phyloP scores from a whole-genome alignment of 768 basidiomycete genomes.

The Lactifluus echinatus region DNA sequence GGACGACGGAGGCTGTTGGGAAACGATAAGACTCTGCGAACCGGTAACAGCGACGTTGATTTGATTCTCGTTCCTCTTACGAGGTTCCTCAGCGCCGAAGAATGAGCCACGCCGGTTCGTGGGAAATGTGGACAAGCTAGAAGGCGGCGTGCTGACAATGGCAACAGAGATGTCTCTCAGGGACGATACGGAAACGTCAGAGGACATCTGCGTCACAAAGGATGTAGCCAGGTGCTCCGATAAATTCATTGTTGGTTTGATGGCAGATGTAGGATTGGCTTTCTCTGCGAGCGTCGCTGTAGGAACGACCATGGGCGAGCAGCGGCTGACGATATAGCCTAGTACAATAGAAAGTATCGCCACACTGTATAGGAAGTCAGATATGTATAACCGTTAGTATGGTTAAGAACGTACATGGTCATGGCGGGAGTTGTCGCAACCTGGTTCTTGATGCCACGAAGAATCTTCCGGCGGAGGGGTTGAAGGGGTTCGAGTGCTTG shows the following conservation, averaged over 20 bases:
- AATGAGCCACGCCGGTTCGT: not conserved
- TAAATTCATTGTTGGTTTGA: constrained; percentile 16
- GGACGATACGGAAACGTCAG: constrained; percentile 14
- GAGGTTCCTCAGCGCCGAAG: not conserved
- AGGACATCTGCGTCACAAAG: constrained; percentile 11
- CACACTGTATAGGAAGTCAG: constrained; percentile 36
- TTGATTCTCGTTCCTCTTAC: not conserved
- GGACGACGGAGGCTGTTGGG: constrained; percentile 11
- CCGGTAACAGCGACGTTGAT: not conserved
- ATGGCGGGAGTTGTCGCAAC: constrained; percentile 48
- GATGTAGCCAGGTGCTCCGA: constrained; percentile 2
- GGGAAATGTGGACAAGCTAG: constrained; percentile 14
- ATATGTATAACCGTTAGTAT: not conserved
- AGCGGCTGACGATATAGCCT: constrained; percentile 37
- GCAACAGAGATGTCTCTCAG: constrained; percentile 11
- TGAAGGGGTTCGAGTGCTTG: constrained; percentile 15
- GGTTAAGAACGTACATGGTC: constrained; percentile 47
- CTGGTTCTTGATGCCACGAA: constrained; percentile 34
- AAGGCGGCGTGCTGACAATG: constrained; percentile 3
- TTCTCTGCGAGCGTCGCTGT: constrained; percentile 23
- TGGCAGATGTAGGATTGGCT: not conserved
- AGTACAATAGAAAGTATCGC: constrained; percentile 63
- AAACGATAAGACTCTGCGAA: constrained; percentile 5
- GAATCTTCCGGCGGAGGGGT: constrained; percentile 12
- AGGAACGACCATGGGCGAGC: constrained; percentile 29